Evolutionary conservation across 306 rosid species (phyloP).

Genomic region (Citrullus mucosospermus): DNA sequence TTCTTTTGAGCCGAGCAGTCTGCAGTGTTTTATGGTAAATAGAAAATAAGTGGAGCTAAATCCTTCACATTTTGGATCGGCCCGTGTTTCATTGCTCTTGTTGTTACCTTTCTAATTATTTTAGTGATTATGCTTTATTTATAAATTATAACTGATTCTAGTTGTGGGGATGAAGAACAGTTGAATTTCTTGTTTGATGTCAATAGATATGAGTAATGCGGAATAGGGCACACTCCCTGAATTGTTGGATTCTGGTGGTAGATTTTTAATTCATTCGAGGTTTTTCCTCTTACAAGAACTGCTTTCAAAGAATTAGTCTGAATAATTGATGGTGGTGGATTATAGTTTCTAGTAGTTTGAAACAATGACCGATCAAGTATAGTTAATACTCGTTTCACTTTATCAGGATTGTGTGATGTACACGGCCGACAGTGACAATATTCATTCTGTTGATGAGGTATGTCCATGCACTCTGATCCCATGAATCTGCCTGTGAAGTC

Average conservation of each 20-base stretch:
- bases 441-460: slow-evolving; percentile 94
- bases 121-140: neutral
- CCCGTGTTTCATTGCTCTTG: neutral
- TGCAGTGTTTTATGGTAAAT: neutral
- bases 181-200: neutral
- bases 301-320: neutral
- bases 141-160: neutral
- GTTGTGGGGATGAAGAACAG: neutral
- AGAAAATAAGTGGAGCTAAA: neutral
- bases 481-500: neutral
- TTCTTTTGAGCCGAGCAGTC: neutral
- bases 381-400: neutral
- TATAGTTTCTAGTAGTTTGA: neutral
- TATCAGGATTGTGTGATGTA: slow-evolving; percentile 76
- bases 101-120: neutral
- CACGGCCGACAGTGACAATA: slow-evolving; percentile 62
- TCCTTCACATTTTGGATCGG: neutral
- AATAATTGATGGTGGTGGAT: neutral
- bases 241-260: neutral
- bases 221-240: neutral
- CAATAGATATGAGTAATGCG: neutral
- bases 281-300: neutral
- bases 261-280: neutral
- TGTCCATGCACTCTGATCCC: slow-evolving; percentile 10
- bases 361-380: neutral